These are phyloP conservation scores for Fraxinus xanthoxyloides DNA, from an alignment of 305 asterid species.

Conservation along the genomic window DNA sequence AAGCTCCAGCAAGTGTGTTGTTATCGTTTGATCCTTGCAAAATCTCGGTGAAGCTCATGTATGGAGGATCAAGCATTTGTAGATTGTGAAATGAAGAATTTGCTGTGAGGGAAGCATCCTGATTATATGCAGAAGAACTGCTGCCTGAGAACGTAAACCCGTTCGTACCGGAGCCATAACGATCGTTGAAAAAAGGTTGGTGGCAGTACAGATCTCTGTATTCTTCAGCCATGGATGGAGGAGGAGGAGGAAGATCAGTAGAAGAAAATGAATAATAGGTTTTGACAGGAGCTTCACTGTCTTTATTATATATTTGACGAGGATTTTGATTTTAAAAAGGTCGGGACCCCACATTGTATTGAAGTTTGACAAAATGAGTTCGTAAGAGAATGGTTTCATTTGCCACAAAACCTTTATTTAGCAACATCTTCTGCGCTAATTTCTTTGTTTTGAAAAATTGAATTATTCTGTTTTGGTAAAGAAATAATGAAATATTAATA, in stretches of 20 bases:
- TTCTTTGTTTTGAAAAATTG: not conserved
- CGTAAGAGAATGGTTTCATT: conserved; percentile 16
- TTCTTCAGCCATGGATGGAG: conserved; percentile 64
- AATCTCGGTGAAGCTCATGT: conserved; percentile 39
- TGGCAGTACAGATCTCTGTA: conserved; percentile 46
- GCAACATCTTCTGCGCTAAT: not conserved
- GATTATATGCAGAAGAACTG: conserved; percentile 13
- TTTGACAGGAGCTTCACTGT: conserved; percentile 42
- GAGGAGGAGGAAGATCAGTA: conserved; percentile 1
- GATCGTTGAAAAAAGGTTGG: conserved; percentile 45
- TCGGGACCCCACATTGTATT: conserved; percentile 41
- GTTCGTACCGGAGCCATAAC: conserved; percentile 10
- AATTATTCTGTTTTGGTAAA: conserved; percentile 1
- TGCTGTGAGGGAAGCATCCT: conserved; percentile 21
- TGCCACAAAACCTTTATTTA: conserved; percentile 1
- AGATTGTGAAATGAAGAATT: conserved; percentile 25
- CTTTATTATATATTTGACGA: conserved; percentile 62
- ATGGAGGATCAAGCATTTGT: conserved; percentile 50
- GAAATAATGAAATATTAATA: not conserved
- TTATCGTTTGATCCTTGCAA: conserved; percentile 42
- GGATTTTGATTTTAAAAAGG: conserved; percentile 24
- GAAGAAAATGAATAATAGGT: conserved; percentile 28
- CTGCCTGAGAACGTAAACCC: conserved; percentile 28
- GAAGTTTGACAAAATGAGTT: conserved; percentile 46
- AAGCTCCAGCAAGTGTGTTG: conserved; percentile 31